A percentile compares a stretch with the other conserved stretches of the same genome.
Evolutionary conservation across 2,329 filamentous ascomycete species (phyloP).

Genomic region (Chalaropsis thielavioides): DNA sequence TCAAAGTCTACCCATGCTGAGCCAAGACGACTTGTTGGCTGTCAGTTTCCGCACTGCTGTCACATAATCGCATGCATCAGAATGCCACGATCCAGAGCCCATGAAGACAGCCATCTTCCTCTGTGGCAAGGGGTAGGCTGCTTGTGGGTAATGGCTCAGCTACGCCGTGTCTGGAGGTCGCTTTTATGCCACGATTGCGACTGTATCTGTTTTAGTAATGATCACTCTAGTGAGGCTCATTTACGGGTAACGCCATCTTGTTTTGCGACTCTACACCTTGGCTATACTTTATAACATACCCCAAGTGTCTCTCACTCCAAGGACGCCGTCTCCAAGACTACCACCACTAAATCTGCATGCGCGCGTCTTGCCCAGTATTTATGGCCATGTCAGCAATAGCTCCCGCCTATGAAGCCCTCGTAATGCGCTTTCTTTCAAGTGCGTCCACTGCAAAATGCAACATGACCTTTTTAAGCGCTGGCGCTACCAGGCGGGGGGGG

Average conservation of each 20-base stretch:
- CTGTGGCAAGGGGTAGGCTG: neutral
- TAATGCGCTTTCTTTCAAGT: neutral
- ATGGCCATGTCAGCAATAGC: neutral
- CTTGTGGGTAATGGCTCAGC: neutral
- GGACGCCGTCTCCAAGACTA: neutral
- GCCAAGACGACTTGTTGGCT: neutral
- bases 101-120: neutral
- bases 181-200: too few relatives aligned
- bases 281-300: neutral
- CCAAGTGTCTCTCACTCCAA: neutral
- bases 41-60: neutral
- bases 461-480: constrained; percentile 7
- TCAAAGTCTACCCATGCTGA: neutral
- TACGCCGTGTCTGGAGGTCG: neutral
- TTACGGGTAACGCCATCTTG: too few relatives aligned
- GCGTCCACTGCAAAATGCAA: neutral
- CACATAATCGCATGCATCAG: neutral
- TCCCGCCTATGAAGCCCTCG: neutral
- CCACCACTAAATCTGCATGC: neutral
- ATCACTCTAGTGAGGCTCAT: too few relatives aligned
- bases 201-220: too few relatives aligned
- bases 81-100: neutral
- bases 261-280: neutral
- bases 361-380: neutral
- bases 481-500: neutral